Evolutionary conservation across 805 yeast species (phyloP), one percentile per base, ranked within the genome.

Genomic region (Nakazawaea sp.): DNA sequence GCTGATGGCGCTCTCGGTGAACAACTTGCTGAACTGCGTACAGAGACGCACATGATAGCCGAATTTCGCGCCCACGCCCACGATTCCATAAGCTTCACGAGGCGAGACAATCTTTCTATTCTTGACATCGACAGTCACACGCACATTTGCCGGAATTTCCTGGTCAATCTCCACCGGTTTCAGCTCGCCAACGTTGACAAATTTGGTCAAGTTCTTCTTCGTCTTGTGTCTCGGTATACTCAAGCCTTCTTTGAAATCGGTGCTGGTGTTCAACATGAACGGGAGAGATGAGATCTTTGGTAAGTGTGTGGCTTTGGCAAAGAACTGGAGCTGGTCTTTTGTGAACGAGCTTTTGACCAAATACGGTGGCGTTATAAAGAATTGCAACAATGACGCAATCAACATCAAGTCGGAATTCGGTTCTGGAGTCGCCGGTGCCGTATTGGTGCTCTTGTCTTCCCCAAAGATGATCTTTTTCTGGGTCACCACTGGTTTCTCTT

Each of bases 291-390:
- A 67, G 23, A 88, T 60, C 49, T 75, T 75, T 27, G 96, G 96
- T 41, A 82, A 66, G 44, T 71, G 74, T 25, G 66, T 64, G 0
- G 95, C 96, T 44, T 73, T 68, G 38, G 67, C 67, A 53, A 83
- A 74, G 51, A 75, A 70, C 26, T 61, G 55, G 18, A 56, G 41
- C 46, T 65, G 59, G 18, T 66, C 60, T 43, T 70, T 66, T 24
- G 52, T 51, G 61, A 87, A 85, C 4, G 81, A 67, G 2, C 78
- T 58, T 43, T 79, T 78, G 15, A 78, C 72, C 30, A 88, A 64
- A 51, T 88, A 85, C 33, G 86, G 82, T 1, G 96, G 96, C 0
- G 96, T 87, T 12, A 87, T 76, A 50, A 85, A 85, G 52, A 64
- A 87, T 52, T 86, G 95, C 40, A 88, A 60, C 27, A 88, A 62